Evolutionary conservation across 306 rosid genomes (phyloP).

Genomic region (Casuarina glauca): DNA sequence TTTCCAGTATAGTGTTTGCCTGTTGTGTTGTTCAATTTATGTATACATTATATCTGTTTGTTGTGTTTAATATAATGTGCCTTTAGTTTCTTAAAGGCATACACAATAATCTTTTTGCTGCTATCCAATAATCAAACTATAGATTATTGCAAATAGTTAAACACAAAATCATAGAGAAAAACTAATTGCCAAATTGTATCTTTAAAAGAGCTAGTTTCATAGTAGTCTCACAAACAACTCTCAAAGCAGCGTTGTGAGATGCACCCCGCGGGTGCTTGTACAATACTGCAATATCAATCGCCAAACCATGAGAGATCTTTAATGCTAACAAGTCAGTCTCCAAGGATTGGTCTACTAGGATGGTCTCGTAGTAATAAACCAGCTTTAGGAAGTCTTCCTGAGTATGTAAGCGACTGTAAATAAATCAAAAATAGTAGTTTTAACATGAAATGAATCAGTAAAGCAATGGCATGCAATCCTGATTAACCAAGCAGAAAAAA

Average conservation of each 20-base stretch:
- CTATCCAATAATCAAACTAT: neutral
- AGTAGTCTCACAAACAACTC: conserved; percentile 88
- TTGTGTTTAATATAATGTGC: no score
- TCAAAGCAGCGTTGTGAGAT: conserved; percentile 78
- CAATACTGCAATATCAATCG: conserved; percentile 84
- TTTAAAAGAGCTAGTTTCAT: conserved; percentile 84
- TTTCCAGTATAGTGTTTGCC: no score
- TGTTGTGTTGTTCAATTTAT: no score
- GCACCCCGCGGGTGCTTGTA: conserved; percentile 70
- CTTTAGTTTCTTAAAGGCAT: neutral
- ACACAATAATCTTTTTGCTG: neutral
- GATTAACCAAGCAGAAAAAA: conserved; percentile 23
- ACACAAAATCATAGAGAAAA: conserved; percentile 24
- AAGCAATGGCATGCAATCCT: conserved; percentile 11
- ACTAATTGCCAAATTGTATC: conserved; percentile 64
- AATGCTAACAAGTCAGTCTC: conserved; percentile 90
- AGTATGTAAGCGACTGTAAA: conserved; percentile 42
- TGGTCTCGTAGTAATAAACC: conserved; percentile 71
- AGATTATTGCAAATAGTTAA: neutral
- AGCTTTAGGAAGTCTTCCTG: conserved; percentile 76
- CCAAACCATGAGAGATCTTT: conserved; percentile 69
- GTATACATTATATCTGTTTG: no score
- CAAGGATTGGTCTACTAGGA: conserved; percentile 88
- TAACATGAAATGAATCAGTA: conserved; percentile 30
- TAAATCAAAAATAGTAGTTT: conserved; percentile 29